These are phyloP conservation scores for Echeveria elegans DNA, from an alignment of 164 flowering plant species.

Conservation along the genomic window DNA sequence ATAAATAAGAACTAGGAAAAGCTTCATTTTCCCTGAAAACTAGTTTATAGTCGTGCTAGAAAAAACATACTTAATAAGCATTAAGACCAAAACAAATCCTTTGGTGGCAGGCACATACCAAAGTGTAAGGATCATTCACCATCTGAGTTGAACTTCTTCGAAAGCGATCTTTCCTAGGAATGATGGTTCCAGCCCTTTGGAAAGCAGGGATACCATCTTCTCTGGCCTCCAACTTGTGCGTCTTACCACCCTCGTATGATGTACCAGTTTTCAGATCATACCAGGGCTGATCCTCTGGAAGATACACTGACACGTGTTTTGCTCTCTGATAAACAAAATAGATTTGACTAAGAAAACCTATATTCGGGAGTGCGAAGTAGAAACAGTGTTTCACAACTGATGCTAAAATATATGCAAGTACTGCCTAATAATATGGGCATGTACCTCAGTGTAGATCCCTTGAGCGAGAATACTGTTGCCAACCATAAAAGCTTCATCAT, in stretches of 20 bases:
- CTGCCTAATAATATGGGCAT: background rate
- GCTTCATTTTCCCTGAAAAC: background rate
- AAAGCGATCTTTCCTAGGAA: constrained; percentile 82
- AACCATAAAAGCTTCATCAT: constrained; percentile 96
- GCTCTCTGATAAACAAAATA: constrained; percentile 34
- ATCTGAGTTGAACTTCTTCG: constrained; percentile 95
- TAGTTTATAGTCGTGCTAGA: background rate
- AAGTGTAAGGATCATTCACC: constrained; percentile 89
- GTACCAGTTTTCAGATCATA: constrained; percentile 75
- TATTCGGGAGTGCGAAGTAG: background rate
- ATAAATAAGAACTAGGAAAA: too few species aligned
- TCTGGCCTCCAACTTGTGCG: constrained; percentile 57
- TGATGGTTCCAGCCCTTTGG: constrained; percentile 84
- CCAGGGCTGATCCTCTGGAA: constrained; percentile 83
- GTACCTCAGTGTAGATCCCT: constrained; percentile 83
- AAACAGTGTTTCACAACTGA: background rate
- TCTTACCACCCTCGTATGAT: constrained; percentile 57
- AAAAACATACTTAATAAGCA: background rate
- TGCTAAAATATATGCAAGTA: background rate
- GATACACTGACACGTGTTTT: constrained; percentile 68
- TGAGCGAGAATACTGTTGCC: constrained; percentile 85
- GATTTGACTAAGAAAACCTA: background rate
- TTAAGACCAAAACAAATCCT: background rate
- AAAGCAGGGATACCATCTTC: constrained; percentile 82
- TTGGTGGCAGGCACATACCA: constrained; percentile 46